Conservation (phyloP, 2,329 filamentous ascomycete genomes). For the Talaromyces sp. region DNA sequence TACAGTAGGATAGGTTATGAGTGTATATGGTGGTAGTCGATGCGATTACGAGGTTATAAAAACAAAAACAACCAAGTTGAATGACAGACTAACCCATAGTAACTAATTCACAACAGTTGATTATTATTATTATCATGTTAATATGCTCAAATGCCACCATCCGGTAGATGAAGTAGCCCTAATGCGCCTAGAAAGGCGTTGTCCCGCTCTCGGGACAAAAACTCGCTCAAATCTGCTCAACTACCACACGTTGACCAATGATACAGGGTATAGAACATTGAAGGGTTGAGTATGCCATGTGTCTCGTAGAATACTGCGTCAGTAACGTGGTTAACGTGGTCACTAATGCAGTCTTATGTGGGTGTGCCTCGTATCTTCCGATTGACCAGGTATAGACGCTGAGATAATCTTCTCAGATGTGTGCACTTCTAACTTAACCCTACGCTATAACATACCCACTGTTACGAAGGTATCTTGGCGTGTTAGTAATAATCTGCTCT, state of each 20-base stretch:
- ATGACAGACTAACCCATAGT: background rate
- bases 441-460: background rate
- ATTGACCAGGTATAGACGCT: background rate
- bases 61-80: background rate
- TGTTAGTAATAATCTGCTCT: slow-evolving; percentile 15
- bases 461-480: background rate
- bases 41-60: background rate
- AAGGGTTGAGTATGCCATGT: background rate
- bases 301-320: background rate
- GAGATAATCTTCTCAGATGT: slow-evolving; percentile 1
- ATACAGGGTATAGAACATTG: background rate
- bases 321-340: background rate
- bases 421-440: background rate
- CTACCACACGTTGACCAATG: background rate
- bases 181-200: background rate
- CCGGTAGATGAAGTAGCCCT: background rate
- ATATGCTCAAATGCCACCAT: slow-evolving; percentile 22
- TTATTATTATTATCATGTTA: background rate
- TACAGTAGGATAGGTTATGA: background rate
- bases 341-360: background rate
- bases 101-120: background rate
- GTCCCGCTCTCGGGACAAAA: background rate
- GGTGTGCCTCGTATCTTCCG: background rate
- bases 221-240: slow-evolving; percentile 9
- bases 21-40: background rate